These are phyloP conservation scores for Coemansia javaensis DNA, from an alignment of 192 early-diverging fungal species.

Conservation along the genomic window DNA sequence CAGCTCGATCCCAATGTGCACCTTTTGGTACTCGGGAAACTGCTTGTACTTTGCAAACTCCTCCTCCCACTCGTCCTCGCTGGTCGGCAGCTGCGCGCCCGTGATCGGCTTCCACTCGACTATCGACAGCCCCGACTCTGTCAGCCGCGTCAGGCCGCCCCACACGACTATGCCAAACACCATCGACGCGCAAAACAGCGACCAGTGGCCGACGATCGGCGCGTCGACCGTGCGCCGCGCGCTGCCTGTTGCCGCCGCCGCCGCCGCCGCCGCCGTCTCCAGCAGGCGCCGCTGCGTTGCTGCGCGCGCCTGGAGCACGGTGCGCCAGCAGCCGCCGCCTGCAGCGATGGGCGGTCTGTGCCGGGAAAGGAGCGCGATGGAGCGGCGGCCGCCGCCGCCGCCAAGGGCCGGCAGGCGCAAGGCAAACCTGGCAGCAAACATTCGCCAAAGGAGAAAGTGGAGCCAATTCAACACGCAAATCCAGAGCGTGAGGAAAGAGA, in stretches of 20 bases:
- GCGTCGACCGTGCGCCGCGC: constrained; percentile 24
- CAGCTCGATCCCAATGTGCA: constrained; percentile 84
- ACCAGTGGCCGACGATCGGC: constrained; percentile 89
- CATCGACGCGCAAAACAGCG: constrained; percentile 78
- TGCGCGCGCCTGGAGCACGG: too few relatives aligned
- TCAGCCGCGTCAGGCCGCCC: constrained; percentile 92
- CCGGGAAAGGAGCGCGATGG: not conserved
- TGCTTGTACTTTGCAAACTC: constrained; percentile 99
- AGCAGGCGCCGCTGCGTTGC: not conserved
- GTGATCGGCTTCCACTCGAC: constrained; percentile 95
- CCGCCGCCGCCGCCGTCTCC: not conserved
- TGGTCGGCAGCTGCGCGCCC: constrained; percentile 86
- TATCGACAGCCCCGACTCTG: constrained; percentile 96
- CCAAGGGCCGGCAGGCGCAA: too few relatives aligned
- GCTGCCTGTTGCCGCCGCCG: not conserved
- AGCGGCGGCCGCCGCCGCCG: too few relatives aligned
- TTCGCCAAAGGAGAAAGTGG: too few relatives aligned
- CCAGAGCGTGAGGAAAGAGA: too few relatives aligned
- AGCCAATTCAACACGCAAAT: too few relatives aligned
- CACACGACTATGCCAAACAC: constrained; percentile 91
- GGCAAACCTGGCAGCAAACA: too few relatives aligned
- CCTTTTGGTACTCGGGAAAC: constrained; percentile 94
- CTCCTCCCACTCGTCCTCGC: constrained; percentile 78
- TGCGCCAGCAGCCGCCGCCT: too few relatives aligned
- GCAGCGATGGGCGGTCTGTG: too few relatives aligned